Percentiles rank a stretch among this genome's conserved stretches.
These are phyloP conservation scores for Ascoidea rubescens DNA, from an alignment of 805 yeast genomes.

Conservation along the genomic window DNA sequence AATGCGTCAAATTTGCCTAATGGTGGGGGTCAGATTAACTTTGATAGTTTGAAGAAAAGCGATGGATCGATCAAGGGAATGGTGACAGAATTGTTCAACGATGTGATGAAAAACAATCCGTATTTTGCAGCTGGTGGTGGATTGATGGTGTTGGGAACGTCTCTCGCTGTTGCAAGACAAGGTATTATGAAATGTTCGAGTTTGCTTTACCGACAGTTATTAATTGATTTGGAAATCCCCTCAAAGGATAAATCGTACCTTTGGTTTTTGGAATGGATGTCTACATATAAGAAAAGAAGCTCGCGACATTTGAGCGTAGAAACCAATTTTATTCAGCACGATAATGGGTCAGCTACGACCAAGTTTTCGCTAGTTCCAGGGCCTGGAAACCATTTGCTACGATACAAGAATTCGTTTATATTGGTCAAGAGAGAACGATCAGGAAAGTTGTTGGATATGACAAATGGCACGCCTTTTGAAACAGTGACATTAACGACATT, in stretches of 20 bases:
- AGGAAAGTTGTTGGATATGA: conserved; percentile 75
- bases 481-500: conserved; percentile 89
- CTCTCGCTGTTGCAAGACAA: conserved; percentile 62
- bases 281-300: conserved; percentile 56
- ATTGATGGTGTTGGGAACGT: conserved; percentile 87
- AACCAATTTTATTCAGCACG: conserved; percentile 76
- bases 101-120: conserved; percentile 62
- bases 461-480: conserved; percentile 89
- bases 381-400: conserved; percentile 84
- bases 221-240: conserved; percentile 88
- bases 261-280: conserved; percentile 97
- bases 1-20: too few relatives aligned
- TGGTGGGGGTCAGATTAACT: too few relatives aligned
- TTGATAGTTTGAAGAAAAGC: not conserved
- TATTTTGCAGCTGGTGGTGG: conserved; percentile 99
- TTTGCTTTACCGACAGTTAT: conserved; percentile 64
- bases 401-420: conserved; percentile 80
- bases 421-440: conserved; percentile 82
- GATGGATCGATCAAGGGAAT: conserved; percentile 17
- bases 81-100: conserved; percentile 27
- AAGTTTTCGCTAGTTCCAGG: conserved; percentile 91
- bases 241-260: conserved; percentile 84
- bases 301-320: conserved; percentile 85
- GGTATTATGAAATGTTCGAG: conserved; percentile 50
- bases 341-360: conserved; percentile 81